Conservation (phyloP, 441 rosid genomes). For the Adansonia gregorii region DNA sequence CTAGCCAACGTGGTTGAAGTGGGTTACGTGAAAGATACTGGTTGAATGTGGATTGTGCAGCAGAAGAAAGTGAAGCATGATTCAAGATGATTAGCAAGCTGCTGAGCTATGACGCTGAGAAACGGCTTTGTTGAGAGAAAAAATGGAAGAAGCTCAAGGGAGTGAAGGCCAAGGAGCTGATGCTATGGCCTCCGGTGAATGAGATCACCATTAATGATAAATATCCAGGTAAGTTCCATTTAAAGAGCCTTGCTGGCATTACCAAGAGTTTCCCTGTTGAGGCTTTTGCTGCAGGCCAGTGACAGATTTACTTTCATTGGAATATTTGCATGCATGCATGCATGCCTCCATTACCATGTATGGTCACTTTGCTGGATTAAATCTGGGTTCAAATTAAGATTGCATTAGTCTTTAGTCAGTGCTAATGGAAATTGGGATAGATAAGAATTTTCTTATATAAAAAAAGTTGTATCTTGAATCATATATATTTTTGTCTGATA, state of each 20-base stretch:
- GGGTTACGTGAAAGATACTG: constrained; percentile 39
- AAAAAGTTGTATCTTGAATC: too few species aligned
- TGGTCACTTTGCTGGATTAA: too few species aligned
- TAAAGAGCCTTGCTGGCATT: constrained; percentile 46
- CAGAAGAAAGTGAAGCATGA: constrained; percentile 40
- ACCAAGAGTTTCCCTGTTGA: constrained; percentile 46
- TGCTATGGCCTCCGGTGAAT: constrained; percentile 44
- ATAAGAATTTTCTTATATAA: too few species aligned
- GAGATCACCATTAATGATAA: constrained; percentile 37
- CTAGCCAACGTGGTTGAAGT: constrained; percentile 40
- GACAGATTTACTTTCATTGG: neutral
- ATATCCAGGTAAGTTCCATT: constrained; percentile 35
- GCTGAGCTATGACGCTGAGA: constrained; percentile 42
- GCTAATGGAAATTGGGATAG: neutral
- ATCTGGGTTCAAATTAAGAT: too few species aligned
- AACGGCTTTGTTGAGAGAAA: constrained; percentile 31
- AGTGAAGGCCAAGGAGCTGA: constrained; percentile 41
- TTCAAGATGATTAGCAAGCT: constrained; percentile 49
- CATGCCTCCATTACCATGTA: neutral
- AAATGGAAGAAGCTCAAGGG: constrained; percentile 29
- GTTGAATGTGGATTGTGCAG: constrained; percentile 51
- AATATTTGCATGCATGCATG: neutral
- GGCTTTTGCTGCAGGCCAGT: constrained; percentile 46
- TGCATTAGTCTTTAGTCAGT: neutral
- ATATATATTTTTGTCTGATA: too few species aligned